Base-by-base conservation (phyloP, 345 rosid genomes). In the Hypericum androsaemum region DNA sequence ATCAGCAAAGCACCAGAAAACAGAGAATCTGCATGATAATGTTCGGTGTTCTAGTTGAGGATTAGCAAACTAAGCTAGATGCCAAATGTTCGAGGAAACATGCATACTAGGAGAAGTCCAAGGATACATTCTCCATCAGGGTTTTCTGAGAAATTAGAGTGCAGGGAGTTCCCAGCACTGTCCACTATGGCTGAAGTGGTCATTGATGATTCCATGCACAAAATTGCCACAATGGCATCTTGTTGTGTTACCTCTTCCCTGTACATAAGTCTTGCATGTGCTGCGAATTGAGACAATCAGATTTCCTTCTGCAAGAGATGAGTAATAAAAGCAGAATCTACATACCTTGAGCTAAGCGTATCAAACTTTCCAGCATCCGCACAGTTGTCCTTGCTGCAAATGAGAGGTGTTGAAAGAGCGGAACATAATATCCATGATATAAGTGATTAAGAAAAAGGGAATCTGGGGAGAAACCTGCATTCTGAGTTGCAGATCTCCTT, bases 251-350 rank as follows among this genome's bases (percentile, higher is more conserved):
- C 98, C 70, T 90, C 88, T 39, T 82, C 77, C 75, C 98, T 84
- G 77, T 82, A 90, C 98, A 90, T 82, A 56, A 90, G 80, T 70
- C 94, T 81, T 46, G 98, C 98, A 72, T 90, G 98, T 56, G 94
- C 96, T 90, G 79, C 63, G 62, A 54, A 58, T 42, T 50, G 9
- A 62, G 28, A 47, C 56, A 35, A 37, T 42, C 7, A 52, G 47
- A 57, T 12, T 56, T 15, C 15, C 22, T 45, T 41, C 11, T 1
- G 17, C 8, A n/a, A 11, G 55, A 8, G 48, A 53, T 44, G 52
- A 58, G 41, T 16, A 47, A 37, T 45, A 38, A 64, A 60, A 37
- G 12, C 3, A 39, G 39, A 15, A 14, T 10, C 7, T 52, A 50
- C 59, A 56, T 68, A 87, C 95, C 96, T 92, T 92, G 96, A 62